Evolutionary conservation across 31 red algal genomes (phyloP).

Genomic region (Bonnemaisonia californica): DNA sequence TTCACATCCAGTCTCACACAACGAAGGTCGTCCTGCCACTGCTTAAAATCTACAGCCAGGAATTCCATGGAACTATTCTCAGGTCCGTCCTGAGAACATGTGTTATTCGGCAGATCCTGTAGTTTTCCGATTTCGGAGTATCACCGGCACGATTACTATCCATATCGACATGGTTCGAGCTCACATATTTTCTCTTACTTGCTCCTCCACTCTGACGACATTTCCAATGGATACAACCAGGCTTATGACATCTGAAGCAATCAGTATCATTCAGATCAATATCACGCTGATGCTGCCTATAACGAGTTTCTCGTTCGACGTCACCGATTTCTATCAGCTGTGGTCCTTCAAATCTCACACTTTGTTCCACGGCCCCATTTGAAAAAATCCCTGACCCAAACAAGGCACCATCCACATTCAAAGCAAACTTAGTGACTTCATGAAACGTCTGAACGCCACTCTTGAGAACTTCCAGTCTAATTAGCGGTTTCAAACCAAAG

Average conservation of each 20-base stretch:
- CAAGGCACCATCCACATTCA: conserved; percentile 4
- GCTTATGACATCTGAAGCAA: neutral
- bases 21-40: too few relatives aligned
- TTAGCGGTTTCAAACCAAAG: too few relatives aligned
- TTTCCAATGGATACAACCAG: neutral
- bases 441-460: neutral
- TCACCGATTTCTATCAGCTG: neutral
- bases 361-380: too few relatives aligned
- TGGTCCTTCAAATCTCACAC: neutral
- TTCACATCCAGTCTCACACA: too few relatives aligned
- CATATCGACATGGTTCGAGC: neutral
- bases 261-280: neutral
- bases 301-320: too few relatives aligned
- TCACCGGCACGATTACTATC: too few relatives aligned
- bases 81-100: too few relatives aligned
- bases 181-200: neutral
- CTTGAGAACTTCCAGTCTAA: conserved; percentile 23
- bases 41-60: too few relatives aligned
- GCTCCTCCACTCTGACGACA: too few relatives aligned
- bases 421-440: neutral
- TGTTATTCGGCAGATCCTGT: neutral
- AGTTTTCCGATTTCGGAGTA: conserved; percentile 1
- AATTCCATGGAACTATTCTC: too few relatives aligned
- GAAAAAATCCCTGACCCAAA: neutral
- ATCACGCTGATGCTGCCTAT: neutral